A percentile compares a stretch with the other conserved stretches of the same genome.
Evolutionary conservation across 1,284 basidiomycete genomes (phyloP).

Genomic region (Phylloporus gajari): DNA sequence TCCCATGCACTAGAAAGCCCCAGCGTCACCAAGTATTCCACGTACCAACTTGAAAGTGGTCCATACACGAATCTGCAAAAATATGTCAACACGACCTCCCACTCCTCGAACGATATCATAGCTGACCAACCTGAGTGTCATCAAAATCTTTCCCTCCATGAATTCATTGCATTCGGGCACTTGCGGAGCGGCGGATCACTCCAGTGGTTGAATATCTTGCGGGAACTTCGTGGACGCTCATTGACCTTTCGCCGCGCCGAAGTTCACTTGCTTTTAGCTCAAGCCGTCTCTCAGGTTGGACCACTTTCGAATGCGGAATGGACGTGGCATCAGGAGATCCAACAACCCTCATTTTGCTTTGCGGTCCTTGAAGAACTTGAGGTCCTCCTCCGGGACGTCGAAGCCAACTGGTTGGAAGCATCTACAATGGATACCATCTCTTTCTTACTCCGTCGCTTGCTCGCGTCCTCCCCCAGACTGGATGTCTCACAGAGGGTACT

Average conservation of each 20-base stretch:
- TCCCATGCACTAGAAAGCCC: constrained; percentile 13
- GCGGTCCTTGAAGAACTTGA: background rate
- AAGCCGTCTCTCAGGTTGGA: constrained; percentile 56
- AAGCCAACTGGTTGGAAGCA: constrained; percentile 49
- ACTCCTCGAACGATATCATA: constrained; percentile 55
- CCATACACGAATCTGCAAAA: constrained; percentile 49
- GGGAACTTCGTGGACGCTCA: constrained; percentile 47
- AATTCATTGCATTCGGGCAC: constrained; percentile 54
- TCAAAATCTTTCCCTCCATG: constrained; percentile 50
- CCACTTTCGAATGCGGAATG: constrained; percentile 6
- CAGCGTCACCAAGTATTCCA: constrained; percentile 42
- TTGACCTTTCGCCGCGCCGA: constrained; percentile 51
- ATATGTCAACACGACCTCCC: constrained; percentile 47
- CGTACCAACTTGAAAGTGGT: constrained; percentile 37
- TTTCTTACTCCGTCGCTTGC: background rate
- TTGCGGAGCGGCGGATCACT: constrained; percentile 55
- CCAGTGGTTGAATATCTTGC: constrained; percentile 62
- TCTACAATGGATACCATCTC: constrained; percentile 1
- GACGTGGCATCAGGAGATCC: background rate
- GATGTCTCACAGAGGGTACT: background rate
- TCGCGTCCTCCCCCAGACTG: background rate
- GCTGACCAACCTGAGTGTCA: constrained; percentile 53
- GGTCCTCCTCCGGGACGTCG: constrained; percentile 26
- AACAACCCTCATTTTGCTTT: background rate
- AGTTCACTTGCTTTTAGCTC: constrained; percentile 52